Conservation (phyloP, 2,329 filamentous ascomycete species). For the Aspergillus piperis region DNA sequence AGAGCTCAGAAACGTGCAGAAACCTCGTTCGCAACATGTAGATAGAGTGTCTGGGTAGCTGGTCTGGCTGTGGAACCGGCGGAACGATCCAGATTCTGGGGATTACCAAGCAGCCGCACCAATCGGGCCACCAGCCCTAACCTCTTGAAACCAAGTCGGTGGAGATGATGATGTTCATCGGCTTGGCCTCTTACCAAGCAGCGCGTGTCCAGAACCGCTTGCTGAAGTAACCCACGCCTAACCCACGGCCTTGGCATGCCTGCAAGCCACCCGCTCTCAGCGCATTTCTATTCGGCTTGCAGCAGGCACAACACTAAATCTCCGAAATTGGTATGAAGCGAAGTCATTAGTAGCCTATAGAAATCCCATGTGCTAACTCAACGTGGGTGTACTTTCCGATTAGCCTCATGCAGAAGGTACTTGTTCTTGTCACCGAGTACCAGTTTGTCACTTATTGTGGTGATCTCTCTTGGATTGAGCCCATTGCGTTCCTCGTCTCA, state of each 20-base stretch:
- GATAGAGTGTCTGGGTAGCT: too few relatives aligned
- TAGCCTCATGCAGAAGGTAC: not conserved
- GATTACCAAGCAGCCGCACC: constrained; percentile 9
- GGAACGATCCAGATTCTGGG: constrained; percentile 6
- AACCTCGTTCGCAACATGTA: too few relatives aligned
- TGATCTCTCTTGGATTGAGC: not conserved
- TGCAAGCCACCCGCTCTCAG: not conserved
- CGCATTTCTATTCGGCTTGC: not conserved
- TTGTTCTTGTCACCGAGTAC: not conserved
- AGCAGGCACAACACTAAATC: not conserved
- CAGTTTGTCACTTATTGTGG: not conserved
- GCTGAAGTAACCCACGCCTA: not conserved
- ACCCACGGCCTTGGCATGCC: not conserved
- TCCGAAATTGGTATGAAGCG: not conserved
- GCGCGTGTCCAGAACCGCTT: not conserved
- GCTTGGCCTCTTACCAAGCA: constrained; percentile 1
- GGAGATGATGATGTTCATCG: not conserved
- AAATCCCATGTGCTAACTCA: not conserved
- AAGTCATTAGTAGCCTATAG: not conserved
- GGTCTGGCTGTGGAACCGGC: not conserved
- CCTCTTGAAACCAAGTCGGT: not conserved
- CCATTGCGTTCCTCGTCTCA: not conserved
- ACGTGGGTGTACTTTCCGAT: not conserved
- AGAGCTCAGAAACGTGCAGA: not conserved
- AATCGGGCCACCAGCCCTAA: not conserved